Conservation (phyloP, 169 alveolate species). For the Plasmodium knowlesi region DNA sequence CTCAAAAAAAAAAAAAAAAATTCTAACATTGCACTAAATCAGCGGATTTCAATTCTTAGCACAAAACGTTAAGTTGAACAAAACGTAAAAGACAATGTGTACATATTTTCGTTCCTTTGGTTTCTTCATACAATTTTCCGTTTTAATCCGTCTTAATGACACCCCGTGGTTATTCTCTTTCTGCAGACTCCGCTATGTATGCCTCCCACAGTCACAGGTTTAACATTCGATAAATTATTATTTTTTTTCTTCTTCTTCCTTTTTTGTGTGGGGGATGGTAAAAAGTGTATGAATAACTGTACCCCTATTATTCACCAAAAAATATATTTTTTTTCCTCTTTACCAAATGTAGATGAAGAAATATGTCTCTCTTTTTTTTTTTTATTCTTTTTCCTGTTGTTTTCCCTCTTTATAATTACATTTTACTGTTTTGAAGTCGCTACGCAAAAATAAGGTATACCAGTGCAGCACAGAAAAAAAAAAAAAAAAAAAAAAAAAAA, state of each 20-base stretch:
- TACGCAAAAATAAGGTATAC: not conserved
- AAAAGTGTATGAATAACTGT: not conserved
- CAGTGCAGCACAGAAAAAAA: not conserved
- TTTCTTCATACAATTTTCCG: not conserved
- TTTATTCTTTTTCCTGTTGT: not conserved
- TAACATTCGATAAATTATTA: not conserved
- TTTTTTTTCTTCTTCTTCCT: not conserved
- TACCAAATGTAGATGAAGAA: not conserved
- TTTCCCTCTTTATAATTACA: not conserved
- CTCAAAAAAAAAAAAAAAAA: not conserved
- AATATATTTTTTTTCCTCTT: not conserved
- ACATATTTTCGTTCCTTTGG: not conserved
- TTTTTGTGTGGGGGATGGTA: not conserved
- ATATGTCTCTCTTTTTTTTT: not conserved
- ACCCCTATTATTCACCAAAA: not conserved
- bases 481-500: slow-evolving; percentile 12
- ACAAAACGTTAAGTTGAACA: not conserved
- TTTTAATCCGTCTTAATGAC: not conserved
- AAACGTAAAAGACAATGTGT: not conserved
- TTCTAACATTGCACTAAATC: not conserved
- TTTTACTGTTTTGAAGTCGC: not conserved
- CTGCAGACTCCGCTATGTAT: not conserved
- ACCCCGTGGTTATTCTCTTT: not conserved
- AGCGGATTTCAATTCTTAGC: not conserved
- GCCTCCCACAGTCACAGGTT: not conserved